These are phyloP conservation scores for Tolypocladium album DNA, from an alignment of 2,329 filamentous ascomycete species.

Conservation along the genomic window DNA sequence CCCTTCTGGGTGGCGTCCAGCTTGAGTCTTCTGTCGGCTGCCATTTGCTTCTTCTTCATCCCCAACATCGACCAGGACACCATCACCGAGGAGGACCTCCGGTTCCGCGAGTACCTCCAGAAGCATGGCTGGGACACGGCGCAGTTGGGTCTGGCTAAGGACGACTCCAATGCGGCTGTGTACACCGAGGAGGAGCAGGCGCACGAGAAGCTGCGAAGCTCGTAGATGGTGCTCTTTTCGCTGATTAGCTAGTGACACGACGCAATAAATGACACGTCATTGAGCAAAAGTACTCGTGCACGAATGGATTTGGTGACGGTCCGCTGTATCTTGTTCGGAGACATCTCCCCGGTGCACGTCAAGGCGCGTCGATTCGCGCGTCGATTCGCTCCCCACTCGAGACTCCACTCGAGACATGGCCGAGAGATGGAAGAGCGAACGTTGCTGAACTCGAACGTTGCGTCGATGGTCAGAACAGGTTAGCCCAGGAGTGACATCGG, in stretches of 20 bases:
- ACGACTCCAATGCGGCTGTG: neutral
- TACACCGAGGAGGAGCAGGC: slow-evolving; percentile 2
- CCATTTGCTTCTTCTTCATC: slow-evolving; percentile 46
- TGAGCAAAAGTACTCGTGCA: neutral
- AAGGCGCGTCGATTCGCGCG: neutral
- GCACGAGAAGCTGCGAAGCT: neutral
- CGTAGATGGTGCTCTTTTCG: neutral
- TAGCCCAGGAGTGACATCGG: neutral
- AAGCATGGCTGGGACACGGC: slow-evolving; percentile 65
- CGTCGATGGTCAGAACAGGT: too few relatives aligned
- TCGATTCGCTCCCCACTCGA: neutral
- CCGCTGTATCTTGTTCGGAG: neutral
- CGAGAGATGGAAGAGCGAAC: too few relatives aligned
- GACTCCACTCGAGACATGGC: neutral
- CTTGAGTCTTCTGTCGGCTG: slow-evolving; percentile 66
- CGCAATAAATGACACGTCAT: neutral
- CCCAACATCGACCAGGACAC: slow-evolving; percentile 79
- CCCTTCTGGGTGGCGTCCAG: slow-evolving; percentile 80
- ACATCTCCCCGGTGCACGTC: neutral
- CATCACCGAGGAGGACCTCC: slow-evolving; percentile 64
- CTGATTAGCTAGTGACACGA: neutral
- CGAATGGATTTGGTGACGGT: neutral
- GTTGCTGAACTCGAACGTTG: neutral
- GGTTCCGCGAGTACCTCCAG: slow-evolving; percentile 65
- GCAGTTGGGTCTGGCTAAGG: slow-evolving; percentile 29